Conservation (phyloP, 2,329 filamentous ascomycete species). For the Colletotrichum cereale region DNA sequence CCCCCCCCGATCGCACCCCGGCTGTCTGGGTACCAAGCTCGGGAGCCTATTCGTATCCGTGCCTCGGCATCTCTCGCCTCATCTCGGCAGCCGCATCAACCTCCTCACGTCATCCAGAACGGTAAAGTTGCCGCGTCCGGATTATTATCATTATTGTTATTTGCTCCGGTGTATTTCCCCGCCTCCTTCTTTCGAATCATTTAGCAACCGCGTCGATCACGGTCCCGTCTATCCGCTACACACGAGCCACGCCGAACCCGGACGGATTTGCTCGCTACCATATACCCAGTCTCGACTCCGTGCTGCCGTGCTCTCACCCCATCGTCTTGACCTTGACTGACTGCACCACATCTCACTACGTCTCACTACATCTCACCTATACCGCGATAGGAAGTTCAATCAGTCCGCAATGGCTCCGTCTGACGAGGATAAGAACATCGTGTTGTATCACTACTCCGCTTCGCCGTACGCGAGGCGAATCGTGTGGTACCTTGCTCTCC, state of each 20-base stretch:
- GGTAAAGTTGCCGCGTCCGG: not conserved
- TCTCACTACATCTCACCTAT: not conserved
- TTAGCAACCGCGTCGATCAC: not conserved
- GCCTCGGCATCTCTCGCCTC: slow-evolving; percentile 33
- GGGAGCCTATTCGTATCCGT: not conserved
- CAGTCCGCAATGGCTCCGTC: slow-evolving; percentile 23
- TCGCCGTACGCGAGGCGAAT: slow-evolving; percentile 75
- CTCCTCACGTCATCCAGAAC: slow-evolving; percentile 15
- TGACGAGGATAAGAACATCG: slow-evolving; percentile 50
- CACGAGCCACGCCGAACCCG: not conserved
- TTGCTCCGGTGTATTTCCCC: not conserved
- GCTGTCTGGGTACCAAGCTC: not conserved
- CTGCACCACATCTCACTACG: not conserved
- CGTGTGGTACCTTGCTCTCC: slow-evolving; percentile 76
- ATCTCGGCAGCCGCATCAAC: not conserved
- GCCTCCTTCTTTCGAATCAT: not conserved
- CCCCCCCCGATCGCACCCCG: not conserved
- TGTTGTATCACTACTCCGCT: slow-evolving; percentile 75
- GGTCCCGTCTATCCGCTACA: not conserved
- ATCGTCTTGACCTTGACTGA: not conserved
- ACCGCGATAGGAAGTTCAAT: not conserved
- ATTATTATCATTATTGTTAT: too few species aligned
- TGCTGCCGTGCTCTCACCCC: not conserved
- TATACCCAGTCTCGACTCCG: not conserved
- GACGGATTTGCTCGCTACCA: not conserved